Percentiles rank a stretch among this genome's conserved stretches.
Conservation (phyloP, 2,329 filamentous ascomycete genomes). For the Hawksworthiomyces lignivorus region DNA sequence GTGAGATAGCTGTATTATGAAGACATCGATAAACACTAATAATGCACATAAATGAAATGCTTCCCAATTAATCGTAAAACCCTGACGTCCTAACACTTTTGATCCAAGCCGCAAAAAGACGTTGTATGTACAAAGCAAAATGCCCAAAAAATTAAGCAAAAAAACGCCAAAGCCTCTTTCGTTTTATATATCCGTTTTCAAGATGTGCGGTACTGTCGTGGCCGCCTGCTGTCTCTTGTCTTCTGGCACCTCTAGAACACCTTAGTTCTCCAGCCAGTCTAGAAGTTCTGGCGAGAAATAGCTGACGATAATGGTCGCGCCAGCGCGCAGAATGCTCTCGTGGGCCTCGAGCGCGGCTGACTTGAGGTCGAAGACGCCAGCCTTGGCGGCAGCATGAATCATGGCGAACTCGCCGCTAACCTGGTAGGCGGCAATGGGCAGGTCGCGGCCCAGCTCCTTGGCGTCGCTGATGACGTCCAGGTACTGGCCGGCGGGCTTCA, state of each 20-base stretch:
- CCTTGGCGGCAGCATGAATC: conserved; percentile 93
- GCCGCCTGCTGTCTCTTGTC: too few relatives aligned
- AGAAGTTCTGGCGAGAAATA: conserved; percentile 86
- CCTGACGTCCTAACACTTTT: too few relatives aligned
- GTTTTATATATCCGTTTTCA: not conserved
- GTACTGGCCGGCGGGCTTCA: conserved; percentile 93
- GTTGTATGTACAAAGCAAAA: too few relatives aligned
- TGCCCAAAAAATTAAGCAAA: not conserved
- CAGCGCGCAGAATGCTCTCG: conserved; percentile 85
- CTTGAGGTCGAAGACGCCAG: conserved; percentile 92
- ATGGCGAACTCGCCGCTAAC: conserved; percentile 96
- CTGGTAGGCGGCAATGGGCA: conserved; percentile 93
- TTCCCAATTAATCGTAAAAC: too few relatives aligned
- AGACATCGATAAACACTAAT: too few relatives aligned
- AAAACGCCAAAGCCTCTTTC: not conserved
- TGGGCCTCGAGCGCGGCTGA: conserved; percentile 92
- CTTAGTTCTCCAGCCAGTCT: conserved; percentile 45
- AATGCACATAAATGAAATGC: too few relatives aligned
- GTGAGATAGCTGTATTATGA: too few relatives aligned
- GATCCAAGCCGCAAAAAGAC: too few relatives aligned
- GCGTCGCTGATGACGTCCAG: conserved; percentile 97
- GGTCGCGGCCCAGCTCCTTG: conserved; percentile 84
- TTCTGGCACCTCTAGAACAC: too few relatives aligned
- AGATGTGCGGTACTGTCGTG: too few relatives aligned
- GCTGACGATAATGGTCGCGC: conserved; percentile 84